Conservation (phyloP, 352 stramenopile genomes). For the Phytophthora ramorum region DNA sequence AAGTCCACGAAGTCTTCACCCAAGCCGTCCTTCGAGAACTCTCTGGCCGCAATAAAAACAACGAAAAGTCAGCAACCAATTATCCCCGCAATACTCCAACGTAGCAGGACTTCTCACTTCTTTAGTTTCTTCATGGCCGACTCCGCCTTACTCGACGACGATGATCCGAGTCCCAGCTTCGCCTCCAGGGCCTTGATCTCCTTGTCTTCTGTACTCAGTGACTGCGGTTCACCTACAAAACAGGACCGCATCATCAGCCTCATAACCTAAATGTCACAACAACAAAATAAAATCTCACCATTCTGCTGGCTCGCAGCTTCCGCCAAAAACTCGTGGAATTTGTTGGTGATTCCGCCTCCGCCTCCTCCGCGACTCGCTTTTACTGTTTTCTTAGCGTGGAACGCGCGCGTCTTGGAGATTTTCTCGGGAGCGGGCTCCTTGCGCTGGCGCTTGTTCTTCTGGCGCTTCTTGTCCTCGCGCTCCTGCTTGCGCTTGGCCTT, state of each 20-base stretch:
- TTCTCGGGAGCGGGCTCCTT: constrained; percentile 25
- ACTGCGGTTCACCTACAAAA: constrained; percentile 31
- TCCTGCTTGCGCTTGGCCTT: constrained; percentile 85
- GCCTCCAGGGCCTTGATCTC: constrained; percentile 81
- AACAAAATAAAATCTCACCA: constrained; percentile 7
- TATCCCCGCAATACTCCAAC: background rate
- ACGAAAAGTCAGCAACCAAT: constrained; percentile 12
- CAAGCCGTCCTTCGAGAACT: constrained; percentile 82
- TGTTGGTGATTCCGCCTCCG: constrained; percentile 57
- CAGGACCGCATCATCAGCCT: background rate
- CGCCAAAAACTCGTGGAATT: constrained; percentile 82
- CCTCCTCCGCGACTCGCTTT: constrained; percentile 15
- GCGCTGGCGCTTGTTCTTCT: constrained; percentile 67
- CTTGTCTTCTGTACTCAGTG: constrained; percentile 52
- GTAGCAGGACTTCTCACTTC: constrained; percentile 43
- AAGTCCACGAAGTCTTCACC: constrained; percentile 88
- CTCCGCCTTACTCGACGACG: constrained; percentile 45
- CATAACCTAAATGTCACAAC: background rate
- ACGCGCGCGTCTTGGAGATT: constrained; percentile 7
- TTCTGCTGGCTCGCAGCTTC: constrained; percentile 51
- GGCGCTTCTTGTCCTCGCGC: constrained; percentile 82
- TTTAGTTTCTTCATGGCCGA: constrained; percentile 70
- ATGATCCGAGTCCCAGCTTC: constrained; percentile 60
- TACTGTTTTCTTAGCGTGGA: constrained; percentile 12
- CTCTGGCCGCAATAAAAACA: constrained; percentile 41